A percentile compares a stretch with the other conserved stretches of the same genome.
phyloP scores from a whole-genome alignment of 495 filamentous ascomycete species.

The Aspergillus sclerotiicarbonarius region DNA sequence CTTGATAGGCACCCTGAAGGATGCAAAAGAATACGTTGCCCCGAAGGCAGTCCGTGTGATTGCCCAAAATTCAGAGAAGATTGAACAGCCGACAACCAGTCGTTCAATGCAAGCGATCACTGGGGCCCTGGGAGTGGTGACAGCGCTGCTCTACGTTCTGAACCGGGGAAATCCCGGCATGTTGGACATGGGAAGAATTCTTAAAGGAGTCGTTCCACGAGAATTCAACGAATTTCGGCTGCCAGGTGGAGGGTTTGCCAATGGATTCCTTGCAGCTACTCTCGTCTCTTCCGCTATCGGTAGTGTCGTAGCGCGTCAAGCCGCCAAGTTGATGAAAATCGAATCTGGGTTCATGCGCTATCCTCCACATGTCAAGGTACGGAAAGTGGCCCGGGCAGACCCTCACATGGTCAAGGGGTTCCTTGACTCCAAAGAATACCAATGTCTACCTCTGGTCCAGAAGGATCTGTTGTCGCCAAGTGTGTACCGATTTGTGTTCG shows the following conservation, averaged over 20 bases:
- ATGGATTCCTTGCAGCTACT: slow-evolving; percentile 36
- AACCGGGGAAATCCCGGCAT: not conserved
- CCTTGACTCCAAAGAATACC: slow-evolving; percentile 47
- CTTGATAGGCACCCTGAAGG: slow-evolving; percentile 31
- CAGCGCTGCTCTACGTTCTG: not conserved
- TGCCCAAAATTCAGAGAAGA: slow-evolving; percentile 16
- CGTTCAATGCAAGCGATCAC: not conserved
- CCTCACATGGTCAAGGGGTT: slow-evolving; percentile 37
- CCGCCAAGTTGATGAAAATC: slow-evolving; percentile 28
- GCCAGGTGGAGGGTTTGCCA: slow-evolving; percentile 27
- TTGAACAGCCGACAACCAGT: not conserved
- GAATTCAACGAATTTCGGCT: slow-evolving; percentile 17
- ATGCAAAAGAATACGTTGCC: slow-evolving; percentile 25
- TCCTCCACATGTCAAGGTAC: slow-evolving; percentile 35
- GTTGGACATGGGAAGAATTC: not conserved
- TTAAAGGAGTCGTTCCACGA: not conserved
- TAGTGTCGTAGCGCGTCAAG: slow-evolving; percentile 20
- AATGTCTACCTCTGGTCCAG: slow-evolving; percentile 39
- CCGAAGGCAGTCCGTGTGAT: slow-evolving; percentile 31
- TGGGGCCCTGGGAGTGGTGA: not conserved
- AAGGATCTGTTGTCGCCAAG: slow-evolving; percentile 44
- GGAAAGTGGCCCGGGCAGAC: slow-evolving; percentile 25
- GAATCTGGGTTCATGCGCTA: slow-evolving; percentile 40
- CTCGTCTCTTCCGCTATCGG: slow-evolving; percentile 24
- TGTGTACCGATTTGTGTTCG: slow-evolving; percentile 49